Percentiles rank a stretch among this genome's conserved stretches.
Conservation (phyloP, 2,329 filamentous ascomycete species). For the Xenosphaeropsis pyriputrescens region DNA sequence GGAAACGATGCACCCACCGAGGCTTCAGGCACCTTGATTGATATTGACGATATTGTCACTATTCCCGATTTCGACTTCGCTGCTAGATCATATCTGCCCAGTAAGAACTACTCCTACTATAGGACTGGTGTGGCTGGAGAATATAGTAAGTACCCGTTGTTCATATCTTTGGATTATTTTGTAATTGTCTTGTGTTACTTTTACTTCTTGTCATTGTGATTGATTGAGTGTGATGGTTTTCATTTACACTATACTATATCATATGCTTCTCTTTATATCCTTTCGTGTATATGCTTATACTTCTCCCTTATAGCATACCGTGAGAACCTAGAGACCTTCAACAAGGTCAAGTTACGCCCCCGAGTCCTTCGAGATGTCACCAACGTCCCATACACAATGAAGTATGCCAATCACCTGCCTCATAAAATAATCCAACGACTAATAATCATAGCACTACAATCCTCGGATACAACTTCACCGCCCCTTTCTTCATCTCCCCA, state of each 20-base stretch:
- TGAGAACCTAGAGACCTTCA: conserved; percentile 39
- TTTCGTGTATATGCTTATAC: no score
- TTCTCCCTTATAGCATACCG: conserved; percentile 24
- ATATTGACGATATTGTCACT: conserved; percentile 28
- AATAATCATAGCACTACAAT: conserved; percentile 26
- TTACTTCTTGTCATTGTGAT: no score
- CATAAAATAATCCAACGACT: neutral
- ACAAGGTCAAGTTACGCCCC: conserved; percentile 31
- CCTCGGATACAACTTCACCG: conserved; percentile 35
- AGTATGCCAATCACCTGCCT: conserved; percentile 9
- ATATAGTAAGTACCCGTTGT: conserved; percentile 15
- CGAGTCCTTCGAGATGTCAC: conserved; percentile 33
- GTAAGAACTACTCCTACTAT: conserved; percentile 37
- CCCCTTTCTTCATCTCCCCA: conserved; percentile 39
- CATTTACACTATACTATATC: no score
- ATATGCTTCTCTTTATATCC: no score
- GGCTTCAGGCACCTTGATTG: conserved; percentile 18
- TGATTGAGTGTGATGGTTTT: no score
- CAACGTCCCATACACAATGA: conserved; percentile 22
- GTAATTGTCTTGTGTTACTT: no score
- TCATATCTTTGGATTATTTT: no score
- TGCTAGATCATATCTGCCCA: conserved; percentile 30
- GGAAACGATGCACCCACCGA: neutral
- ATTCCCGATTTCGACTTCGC: conserved; percentile 39
- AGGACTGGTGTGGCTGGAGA: conserved; percentile 39